Evolutionary conservation across 1,284 basidiomycete species (phyloP).

Genomic region (Omphalotus olearius): DNA sequence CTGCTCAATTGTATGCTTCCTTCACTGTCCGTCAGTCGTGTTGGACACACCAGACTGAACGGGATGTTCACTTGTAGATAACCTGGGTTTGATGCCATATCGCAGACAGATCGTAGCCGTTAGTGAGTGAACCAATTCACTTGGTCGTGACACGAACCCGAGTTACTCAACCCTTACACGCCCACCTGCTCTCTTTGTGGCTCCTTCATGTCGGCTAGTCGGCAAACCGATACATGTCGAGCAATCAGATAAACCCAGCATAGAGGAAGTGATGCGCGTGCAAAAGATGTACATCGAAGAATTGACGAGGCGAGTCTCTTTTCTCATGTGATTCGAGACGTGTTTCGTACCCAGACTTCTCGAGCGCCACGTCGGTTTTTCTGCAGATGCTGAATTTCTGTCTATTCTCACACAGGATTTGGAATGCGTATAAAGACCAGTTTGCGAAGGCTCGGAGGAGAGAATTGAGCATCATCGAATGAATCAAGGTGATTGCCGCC

Average conservation of each 20-base stretch:
- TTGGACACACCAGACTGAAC: background rate
- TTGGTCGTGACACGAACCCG: background rate
- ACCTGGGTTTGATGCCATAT: conserved; percentile 89
- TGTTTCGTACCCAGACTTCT: background rate
- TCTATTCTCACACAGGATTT: conserved; percentile 59
- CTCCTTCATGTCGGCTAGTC: conserved; percentile 40
- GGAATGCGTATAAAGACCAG: conserved; percentile 90
- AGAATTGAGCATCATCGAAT: conserved; percentile 74
- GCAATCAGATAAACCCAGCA: conserved; percentile 74
- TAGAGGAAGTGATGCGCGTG: conserved; percentile 77
- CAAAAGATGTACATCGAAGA: conserved; percentile 92
- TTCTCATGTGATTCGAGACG: background rate
- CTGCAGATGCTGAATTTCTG: background rate
- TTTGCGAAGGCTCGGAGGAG: conserved; percentile 73
- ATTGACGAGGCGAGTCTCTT: conserved; percentile 63
- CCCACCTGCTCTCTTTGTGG: background rate
- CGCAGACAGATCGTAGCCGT: conserved; percentile 93
- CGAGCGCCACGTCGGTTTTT: background rate
- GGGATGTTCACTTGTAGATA: conserved; percentile 49
- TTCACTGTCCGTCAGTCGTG: background rate
- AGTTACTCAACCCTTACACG: background rate
- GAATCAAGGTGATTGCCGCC: conserved; percentile 17
- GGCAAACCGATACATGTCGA: conserved; percentile 85
- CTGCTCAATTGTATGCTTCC: conserved; percentile 80
- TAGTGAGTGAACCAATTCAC: conserved; percentile 50